These are phyloP conservation scores for Saururus chinensis DNA, from an alignment of 164 flowering plant genomes.

Conservation along the genomic window DNA sequence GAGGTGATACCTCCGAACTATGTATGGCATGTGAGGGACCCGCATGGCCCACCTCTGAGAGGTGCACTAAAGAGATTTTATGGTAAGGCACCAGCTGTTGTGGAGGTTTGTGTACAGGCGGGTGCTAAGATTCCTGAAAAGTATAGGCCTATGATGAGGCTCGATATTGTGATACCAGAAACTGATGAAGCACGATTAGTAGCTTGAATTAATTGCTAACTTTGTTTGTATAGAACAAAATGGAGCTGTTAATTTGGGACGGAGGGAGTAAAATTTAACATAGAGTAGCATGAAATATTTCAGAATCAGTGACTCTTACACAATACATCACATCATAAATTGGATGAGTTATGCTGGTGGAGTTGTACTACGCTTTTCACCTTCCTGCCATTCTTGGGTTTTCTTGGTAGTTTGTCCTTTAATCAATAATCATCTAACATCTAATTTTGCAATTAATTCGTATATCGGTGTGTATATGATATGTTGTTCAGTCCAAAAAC, in stretches of 20 bases:
- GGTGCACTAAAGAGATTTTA: conserved; percentile 56
- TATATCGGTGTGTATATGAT: neutral
- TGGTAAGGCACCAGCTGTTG: conserved; percentile 92
- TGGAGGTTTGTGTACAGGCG: conserved; percentile 80
- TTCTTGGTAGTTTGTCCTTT: too few species aligned
- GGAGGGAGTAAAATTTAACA: too few species aligned
- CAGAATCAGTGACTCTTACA: too few species aligned
- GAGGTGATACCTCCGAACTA: conserved; percentile 80
- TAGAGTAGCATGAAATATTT: too few species aligned
- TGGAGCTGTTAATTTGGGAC: too few species aligned
- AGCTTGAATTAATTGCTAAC: conserved; percentile 25
- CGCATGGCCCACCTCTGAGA: conserved; percentile 57
- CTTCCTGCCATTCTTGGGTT: too few species aligned
- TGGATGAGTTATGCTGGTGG: too few species aligned
- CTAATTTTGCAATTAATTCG: too few species aligned
- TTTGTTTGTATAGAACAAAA: neutral
- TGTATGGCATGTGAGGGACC: conserved; percentile 86
- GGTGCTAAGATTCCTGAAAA: conserved; percentile 56
- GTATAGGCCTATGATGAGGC: conserved; percentile 91
- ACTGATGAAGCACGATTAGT: conserved; percentile 52
- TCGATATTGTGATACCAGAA: conserved; percentile 83
- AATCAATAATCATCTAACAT: too few species aligned
- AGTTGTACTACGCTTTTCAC: too few species aligned
- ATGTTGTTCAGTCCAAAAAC: too few species aligned
- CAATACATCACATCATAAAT: too few species aligned